phyloP scores from a whole-genome alignment of 768 basidiomycete genomes.

The Russula sp. region DNA sequence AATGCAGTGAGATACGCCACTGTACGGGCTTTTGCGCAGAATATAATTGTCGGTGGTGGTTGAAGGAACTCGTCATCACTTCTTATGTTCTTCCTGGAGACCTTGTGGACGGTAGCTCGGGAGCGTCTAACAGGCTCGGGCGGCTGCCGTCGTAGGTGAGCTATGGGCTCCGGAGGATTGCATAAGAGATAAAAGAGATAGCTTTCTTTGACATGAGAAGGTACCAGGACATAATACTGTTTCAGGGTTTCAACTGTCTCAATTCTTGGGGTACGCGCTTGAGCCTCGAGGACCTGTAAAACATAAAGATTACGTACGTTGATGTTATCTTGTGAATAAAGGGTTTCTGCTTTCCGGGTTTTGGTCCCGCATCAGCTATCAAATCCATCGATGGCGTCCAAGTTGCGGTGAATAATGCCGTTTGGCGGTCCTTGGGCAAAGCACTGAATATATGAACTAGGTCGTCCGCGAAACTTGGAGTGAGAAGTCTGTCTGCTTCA shows the following conservation, averaged over 20 bases:
- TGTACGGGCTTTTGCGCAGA: conserved; percentile 77
- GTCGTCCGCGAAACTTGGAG: conserved; percentile 83
- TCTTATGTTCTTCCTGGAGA: conserved; percentile 23
- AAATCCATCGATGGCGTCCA: conserved; percentile 80
- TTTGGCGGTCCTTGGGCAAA: conserved; percentile 85
- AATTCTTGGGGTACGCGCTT: conserved; percentile 40
- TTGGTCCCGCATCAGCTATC: conserved; percentile 62
- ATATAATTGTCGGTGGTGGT: conserved; percentile 95
- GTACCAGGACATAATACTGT: conserved; percentile 87
- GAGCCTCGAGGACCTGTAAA: conserved; percentile 3
- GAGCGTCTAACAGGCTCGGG: conserved; percentile 29
- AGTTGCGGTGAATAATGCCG: conserved; percentile 95
- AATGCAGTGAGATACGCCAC: conserved; percentile 83
- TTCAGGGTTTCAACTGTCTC: conserved; percentile 86
- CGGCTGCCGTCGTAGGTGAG: conserved; percentile 50
- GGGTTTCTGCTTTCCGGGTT: conserved; percentile 76
- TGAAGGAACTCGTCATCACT: conserved; percentile 47
- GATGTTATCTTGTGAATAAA: conserved; percentile 78
- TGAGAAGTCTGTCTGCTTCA: conserved; percentile 91
- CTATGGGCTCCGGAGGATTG: conserved; percentile 76
- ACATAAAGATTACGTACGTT: conserved; percentile 40
- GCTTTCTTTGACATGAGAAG: conserved; percentile 88
- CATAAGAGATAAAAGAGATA: conserved; percentile 88
- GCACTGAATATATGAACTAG: conserved; percentile 66
- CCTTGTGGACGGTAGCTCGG: conserved; percentile 17